Evolutionary conservation across 495 filamentous ascomycete species (phyloP).

Genomic region (Achaetomiella virescens): DNA sequence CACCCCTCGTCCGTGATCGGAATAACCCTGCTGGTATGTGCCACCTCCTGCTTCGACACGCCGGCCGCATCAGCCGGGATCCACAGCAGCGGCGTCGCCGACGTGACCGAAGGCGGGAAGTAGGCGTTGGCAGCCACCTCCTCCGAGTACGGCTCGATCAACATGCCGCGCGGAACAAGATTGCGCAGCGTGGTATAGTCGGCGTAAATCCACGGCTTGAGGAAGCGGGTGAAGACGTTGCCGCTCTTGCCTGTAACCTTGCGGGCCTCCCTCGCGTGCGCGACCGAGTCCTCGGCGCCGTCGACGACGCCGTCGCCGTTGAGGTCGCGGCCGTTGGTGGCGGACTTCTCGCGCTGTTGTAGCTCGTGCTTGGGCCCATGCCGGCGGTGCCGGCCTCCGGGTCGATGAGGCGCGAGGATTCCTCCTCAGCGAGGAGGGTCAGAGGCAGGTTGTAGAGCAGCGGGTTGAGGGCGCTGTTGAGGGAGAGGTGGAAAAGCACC

Average conservation of each 20-base stretch:
- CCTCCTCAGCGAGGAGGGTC: conserved; percentile 56
- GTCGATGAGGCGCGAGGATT: conserved; percentile 39
- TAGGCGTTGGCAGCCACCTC: conserved; percentile 66
- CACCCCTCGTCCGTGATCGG: conserved; percentile 80
- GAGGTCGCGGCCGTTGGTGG: conserved; percentile 16
- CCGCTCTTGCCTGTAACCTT: conserved; percentile 30
- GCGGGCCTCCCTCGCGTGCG: conserved; percentile 17
- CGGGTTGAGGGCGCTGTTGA: conserved; percentile 73
- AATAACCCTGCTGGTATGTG: conserved; percentile 63
- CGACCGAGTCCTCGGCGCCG: conserved; percentile 17
- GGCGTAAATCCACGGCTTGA: conserved; percentile 71
- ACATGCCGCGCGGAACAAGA: conserved; percentile 56
- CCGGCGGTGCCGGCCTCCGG: conserved; percentile 21
- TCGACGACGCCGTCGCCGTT: conserved; percentile 27
- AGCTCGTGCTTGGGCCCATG: conserved; percentile 20
- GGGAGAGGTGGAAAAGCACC: conserved; percentile 71
- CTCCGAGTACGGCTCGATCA: conserved; percentile 48
- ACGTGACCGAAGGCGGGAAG: conserved; percentile 63
- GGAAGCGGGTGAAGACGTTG: conserved; percentile 56
- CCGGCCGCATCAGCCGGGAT: conserved; percentile 72
- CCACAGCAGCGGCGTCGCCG: conserved; percentile 69
- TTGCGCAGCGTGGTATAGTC: conserved; percentile 67
- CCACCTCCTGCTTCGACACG: conserved; percentile 69
- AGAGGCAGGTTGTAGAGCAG: conserved; percentile 75
- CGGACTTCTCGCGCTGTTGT: conserved; percentile 25